phyloP scores from a whole-genome alignment of 1,284 basidiomycete genomes.

The Puccinia polysora region DNA sequence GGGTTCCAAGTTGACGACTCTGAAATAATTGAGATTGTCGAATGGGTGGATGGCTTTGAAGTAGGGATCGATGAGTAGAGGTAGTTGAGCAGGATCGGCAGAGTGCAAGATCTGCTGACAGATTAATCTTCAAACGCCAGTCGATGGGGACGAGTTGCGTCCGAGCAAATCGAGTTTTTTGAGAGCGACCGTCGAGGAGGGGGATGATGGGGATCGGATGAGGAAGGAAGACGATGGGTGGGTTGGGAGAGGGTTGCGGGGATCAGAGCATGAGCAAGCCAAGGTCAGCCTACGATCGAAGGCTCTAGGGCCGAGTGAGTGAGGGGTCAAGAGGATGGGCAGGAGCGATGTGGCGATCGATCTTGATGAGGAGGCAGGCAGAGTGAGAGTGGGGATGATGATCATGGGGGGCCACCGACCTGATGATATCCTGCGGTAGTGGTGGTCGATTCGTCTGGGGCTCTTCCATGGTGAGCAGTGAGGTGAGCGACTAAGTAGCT shows the following conservation, averaged over 20 bases:
- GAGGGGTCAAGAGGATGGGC: too few relatives aligned
- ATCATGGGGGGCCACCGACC: neutral
- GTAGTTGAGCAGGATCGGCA: conserved; percentile 16
- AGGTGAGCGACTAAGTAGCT: too few relatives aligned
- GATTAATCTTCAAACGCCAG: conserved; percentile 9
- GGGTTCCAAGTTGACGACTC: conserved; percentile 4
- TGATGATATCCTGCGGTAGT: conserved; percentile 21
- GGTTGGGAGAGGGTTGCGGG: neutral
- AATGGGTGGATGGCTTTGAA: conserved; percentile 2
- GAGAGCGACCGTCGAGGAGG: neutral
- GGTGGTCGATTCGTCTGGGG: neutral
- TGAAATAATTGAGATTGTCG: neutral
- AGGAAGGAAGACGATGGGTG: neutral
- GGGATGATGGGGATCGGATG: neutral
- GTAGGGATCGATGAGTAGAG: conserved; percentile 11
- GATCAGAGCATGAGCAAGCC: neutral
- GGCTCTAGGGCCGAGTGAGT: neutral
- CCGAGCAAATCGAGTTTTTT: neutral
- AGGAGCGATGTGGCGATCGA: too few relatives aligned
- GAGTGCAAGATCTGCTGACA: conserved; percentile 15
- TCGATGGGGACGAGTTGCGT: too few relatives aligned
- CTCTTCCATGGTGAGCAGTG: neutral
- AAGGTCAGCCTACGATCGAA: neutral
- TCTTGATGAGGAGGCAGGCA: neutral
- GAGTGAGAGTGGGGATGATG: neutral